Base-by-base conservation (phyloP, 2,329 filamentous ascomycete species). In the Paraphaeosphaeria minitans region DNA sequence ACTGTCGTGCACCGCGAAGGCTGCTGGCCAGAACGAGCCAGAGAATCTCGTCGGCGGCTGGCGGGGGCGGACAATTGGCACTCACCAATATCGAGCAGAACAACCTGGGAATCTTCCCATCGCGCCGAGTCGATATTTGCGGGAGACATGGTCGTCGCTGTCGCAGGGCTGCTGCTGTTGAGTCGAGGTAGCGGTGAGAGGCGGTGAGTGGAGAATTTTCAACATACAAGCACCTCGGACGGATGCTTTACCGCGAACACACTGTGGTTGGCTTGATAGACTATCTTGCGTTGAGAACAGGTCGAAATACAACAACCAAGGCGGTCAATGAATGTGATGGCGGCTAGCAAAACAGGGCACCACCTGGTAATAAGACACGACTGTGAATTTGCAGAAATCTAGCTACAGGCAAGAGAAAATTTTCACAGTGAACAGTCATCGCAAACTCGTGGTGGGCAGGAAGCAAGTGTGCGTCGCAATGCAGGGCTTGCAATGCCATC, bases 71-170 rank as follows among this genome's bases (percentile, higher is more conserved):
- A 39, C 39, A 56, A 59, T 59, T 41, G 45, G 53, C 53, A 77
- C 81, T 80, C 80, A 87, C 84, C 84, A 72, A 87, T 86, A 74
- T 86, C 84, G 65, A 87, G 81, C 67, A 87, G 74, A 67, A 85
- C 78, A 37, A 82, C 80, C 68, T 82, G 81, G 54, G 81, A 67
- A 65, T 58, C 55, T 48, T 52, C 61, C 72, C 73, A 76, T 60
- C 72, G 71, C 59, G 55, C 64, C 59, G 35, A 24, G 57, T 75
- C 63, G 60, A 75, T 59, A 35, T 67, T 60, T 37, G 65, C 67
- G 63, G 55, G 58, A 63, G 67, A 62, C 72, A 72, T 73, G 61
- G 59, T 68, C 63, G 58, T 58, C 60, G 54, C 61, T 63, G 58
- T 58, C 60, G 54, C 61, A 59, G 53, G 24, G 63, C 60, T 58